Percentiles rank a stretch among this genome's conserved stretches.
Conservation (phyloP, 2,329 filamentous ascomycete species). For the Penicillium sp. region DNA sequence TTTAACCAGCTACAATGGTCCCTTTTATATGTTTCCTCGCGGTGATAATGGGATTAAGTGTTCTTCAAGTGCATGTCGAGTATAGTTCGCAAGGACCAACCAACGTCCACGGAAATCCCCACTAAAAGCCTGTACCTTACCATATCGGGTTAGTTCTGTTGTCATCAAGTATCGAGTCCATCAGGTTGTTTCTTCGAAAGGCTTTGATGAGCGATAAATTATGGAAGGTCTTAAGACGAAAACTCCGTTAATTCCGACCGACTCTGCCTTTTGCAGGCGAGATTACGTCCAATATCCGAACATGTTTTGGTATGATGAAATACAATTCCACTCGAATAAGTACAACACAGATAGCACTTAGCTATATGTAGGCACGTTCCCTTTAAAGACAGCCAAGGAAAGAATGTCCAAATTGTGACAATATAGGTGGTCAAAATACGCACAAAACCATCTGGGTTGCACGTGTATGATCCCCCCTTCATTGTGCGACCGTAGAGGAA, state of each 20-base stretch:
- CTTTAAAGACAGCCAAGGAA: rapidly evolving
- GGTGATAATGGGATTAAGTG: neutral
- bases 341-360: too few relatives aligned
- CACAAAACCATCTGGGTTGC: neutral
- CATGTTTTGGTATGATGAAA: too few relatives aligned
- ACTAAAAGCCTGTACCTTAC: neutral
- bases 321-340: too few relatives aligned
- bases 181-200: neutral
- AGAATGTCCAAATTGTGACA: neutral
- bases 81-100: neutral
- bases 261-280: too few relatives aligned
- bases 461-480: neutral
- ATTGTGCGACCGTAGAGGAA: neutral
- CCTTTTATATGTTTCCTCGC: neutral
- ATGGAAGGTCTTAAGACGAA: neutral
- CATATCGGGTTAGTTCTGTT: conserved; percentile 3
- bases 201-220: too few relatives aligned
- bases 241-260: neutral
- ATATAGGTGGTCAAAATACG: neutral
- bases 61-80: neutral
- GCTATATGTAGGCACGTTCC: rapidly evolving
- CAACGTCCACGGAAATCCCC: neutral
- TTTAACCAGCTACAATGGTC: rapidly evolving
- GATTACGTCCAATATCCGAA: neutral
- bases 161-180: conserved; percentile 6